Percentiles rank a stretch among this genome's conserved stretches.
Evolutionary conservation across 2,329 filamentous ascomycete genomes (phyloP).

Genomic region (Bipolaris oryzae): DNA sequence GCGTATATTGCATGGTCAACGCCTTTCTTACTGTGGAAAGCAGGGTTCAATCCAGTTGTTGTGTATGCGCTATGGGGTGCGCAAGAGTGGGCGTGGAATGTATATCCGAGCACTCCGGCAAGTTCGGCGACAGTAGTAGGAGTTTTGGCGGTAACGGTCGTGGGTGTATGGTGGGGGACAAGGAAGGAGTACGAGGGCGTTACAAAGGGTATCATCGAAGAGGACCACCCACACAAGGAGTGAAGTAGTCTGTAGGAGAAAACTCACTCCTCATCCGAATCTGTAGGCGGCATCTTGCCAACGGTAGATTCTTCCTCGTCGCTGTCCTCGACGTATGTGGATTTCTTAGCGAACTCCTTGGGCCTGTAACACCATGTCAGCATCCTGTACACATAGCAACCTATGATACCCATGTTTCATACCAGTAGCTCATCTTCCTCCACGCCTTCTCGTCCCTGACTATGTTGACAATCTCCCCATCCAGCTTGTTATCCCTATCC

Average conservation of each 20-base stretch:
- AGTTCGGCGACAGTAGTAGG: constrained; percentile 73
- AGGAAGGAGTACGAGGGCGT: constrained; percentile 51
- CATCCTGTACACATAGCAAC: constrained; percentile 17
- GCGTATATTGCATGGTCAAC: constrained; percentile 89
- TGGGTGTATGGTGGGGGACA: constrained; percentile 65
- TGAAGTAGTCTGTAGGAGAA: constrained; percentile 14
- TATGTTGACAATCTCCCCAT: constrained; percentile 90
- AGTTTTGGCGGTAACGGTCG: constrained; percentile 70
- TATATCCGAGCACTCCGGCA: constrained; percentile 77
- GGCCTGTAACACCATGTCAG: constrained; percentile 64
- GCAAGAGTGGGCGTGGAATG: constrained; percentile 94
- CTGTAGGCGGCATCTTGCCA: constrained; percentile 83
- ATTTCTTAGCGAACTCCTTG: constrained; percentile 72
- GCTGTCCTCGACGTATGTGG: constrained; percentile 65
- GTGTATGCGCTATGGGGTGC: constrained; percentile 73
- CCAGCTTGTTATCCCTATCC: constrained; percentile 74
- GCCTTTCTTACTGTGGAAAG: constrained; percentile 84
- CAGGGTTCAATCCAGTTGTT: constrained; percentile 69
- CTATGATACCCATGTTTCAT: constrained; percentile 27
- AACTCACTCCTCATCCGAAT: constrained; percentile 68
- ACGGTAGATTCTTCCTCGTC: constrained; percentile 80
- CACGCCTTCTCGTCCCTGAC: constrained; percentile 90
- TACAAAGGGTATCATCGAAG: constrained; percentile 33
- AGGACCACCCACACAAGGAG: constrained; percentile 42
- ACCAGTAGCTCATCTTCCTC: constrained; percentile 89